These are phyloP conservation scores for Shiraia sp. DNA, from an alignment of 2,329 filamentous ascomycete genomes.

Conservation along the genomic window DNA sequence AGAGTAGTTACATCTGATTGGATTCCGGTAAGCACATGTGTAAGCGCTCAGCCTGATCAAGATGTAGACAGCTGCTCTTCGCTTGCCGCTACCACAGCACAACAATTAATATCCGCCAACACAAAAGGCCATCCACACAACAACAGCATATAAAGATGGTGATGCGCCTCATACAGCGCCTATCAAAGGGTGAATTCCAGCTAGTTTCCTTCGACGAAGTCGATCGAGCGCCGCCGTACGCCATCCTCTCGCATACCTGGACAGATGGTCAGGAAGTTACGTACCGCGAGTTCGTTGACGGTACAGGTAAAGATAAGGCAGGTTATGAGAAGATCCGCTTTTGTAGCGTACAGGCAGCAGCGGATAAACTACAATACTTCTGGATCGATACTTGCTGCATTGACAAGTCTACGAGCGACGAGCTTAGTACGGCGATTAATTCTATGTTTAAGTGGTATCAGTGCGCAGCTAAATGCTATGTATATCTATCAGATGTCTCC, in stretches of 20 bases:
- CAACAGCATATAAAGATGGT: not conserved
- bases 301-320: not conserved
- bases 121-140: not conserved
- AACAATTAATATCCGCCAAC: not conserved
- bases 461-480: constrained; percentile 10
- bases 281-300: not conserved
- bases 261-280: constrained; percentile 10
- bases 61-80: constrained; percentile 1
- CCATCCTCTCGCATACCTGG: constrained; percentile 20
- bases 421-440: constrained; percentile 8
- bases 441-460: constrained; percentile 18
- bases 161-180: constrained; percentile 7
- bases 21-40: not conserved
- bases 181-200: constrained; percentile 1
- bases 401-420: constrained; percentile 5
- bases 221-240: constrained; percentile 8
- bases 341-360: constrained; percentile 4
- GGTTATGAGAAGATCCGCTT: constrained; percentile 6
- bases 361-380: constrained; percentile 10
- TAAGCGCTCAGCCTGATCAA: constrained; percentile 2
- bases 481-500: constrained; percentile 11
- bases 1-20: not conserved
- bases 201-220: constrained; percentile 8
- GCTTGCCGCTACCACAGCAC: constrained; percentile 1
- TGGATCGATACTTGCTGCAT: constrained; percentile 20